These are phyloP conservation scores for Calonectria pseudoturangicola DNA, from an alignment of 2,329 filamentous ascomycete species.

Conservation along the genomic window DNA sequence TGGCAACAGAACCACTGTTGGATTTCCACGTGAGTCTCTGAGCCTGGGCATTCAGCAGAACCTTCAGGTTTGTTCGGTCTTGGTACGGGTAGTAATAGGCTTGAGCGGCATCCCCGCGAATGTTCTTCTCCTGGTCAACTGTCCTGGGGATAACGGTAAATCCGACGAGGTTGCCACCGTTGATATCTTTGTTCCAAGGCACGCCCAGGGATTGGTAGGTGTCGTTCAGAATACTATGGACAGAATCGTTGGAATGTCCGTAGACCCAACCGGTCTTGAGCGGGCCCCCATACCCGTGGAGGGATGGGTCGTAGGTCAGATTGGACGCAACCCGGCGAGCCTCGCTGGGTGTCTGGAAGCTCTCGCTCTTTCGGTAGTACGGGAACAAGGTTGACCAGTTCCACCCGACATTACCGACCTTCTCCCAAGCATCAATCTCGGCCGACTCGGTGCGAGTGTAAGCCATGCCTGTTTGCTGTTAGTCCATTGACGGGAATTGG, in stretches of 20 bases:
- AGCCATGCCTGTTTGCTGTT: neutral
- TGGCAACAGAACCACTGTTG: neutral
- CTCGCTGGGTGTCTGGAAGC: neutral
- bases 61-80: constrained; percentile 8
- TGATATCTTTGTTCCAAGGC: constrained; percentile 2
- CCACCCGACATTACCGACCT: constrained; percentile 10
- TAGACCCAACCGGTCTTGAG: neutral
- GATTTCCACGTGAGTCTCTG: neutral
- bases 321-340: neutral
- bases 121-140: neutral
- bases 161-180: constrained; percentile 4
- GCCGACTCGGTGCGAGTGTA: constrained; percentile 2
- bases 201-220: constrained; percentile 1
- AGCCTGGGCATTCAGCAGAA: neutral
- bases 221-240: neutral
- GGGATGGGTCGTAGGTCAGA: neutral
- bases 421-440: constrained; percentile 10
- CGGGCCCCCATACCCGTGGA: neutral
- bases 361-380: constrained; percentile 10
- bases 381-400: constrained; percentile 18
- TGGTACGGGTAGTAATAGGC: constrained; percentile 24
- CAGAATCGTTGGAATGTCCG: neutral
- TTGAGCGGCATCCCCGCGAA: constrained; percentile 8
- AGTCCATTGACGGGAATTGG: neutral
- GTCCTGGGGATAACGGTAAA: constrained; percentile 14